Base-by-base conservation (phyloP, 305 asterid species). In the Lippia alba region DNA sequence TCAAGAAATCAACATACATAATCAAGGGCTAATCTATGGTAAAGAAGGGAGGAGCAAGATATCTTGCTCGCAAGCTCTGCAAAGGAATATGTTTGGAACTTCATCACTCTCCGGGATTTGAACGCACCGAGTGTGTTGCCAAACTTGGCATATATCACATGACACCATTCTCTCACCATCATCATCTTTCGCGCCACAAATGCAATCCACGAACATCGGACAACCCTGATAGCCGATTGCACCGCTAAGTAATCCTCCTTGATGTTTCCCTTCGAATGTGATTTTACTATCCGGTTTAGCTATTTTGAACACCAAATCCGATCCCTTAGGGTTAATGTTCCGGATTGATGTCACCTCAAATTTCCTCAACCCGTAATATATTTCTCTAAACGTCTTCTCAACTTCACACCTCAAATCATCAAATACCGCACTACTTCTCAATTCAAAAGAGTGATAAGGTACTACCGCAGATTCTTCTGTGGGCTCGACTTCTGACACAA, bases 111-210 rank as follows among this genome's bases (percentile, higher is more conserved):
- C 89, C 9, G 90, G 91, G 41, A 90, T 82, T 48, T 76, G 77
- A 66, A 86, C 89, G 72, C 97, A 91, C 15, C 90, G 78, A 9
- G 96, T 86, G 74, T 91, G 99, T 61, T 91, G 97, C 95, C 90
- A 81, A 57, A 86, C 97, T 64, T 91, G 96, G 64, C 97, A 94
- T 36, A 91, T 79, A 71, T 94, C 97, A 71, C 97, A 94, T 14
- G 85, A 74, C 32, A 94, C 83, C 96, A 94, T 83, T 63, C 96
- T 83, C 77, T 94, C 99, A 9, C 99, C 97, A 59, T 91, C 97
- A 15, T 94, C 97, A 24, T 74, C 81, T 62, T 84, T 89, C 6
- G 87, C 61, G 33, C 99, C 96, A 76, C 99, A 94, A 44, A 51
- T 9, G 65, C 99, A 91, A 59, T 88, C 93, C 74, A 91, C 89